Percentiles rank a stretch among this genome's conserved stretches.
Conservation (phyloP, 2,329 filamentous ascomycete species). For the Epichloe sylvatica region DNA sequence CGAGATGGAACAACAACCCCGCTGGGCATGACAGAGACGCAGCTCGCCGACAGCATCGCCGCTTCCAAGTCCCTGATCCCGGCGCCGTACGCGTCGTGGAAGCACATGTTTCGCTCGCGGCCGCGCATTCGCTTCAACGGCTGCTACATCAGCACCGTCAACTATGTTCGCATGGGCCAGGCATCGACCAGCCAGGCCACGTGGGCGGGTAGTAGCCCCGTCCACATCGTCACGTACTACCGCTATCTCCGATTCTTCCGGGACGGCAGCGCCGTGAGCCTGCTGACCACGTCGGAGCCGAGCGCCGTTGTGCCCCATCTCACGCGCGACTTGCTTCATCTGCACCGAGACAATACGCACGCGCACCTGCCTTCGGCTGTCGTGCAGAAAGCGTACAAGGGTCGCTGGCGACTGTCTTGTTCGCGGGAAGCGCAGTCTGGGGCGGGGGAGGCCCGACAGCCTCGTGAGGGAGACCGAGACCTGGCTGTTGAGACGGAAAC, state of each 20-base stretch:
- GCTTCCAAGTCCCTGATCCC: conserved; percentile 28
- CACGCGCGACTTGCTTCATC: conserved; percentile 51
- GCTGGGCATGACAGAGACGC: conserved; percentile 24
- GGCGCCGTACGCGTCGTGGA: conserved; percentile 38
- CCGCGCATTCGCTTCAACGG: conserved; percentile 89
- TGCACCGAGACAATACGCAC: conserved; percentile 23
- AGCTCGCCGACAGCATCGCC: conserved; percentile 17
- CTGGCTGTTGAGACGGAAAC: conserved; percentile 80
- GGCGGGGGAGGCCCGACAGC: conserved; percentile 2
- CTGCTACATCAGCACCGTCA: conserved; percentile 91
- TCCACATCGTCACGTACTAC: conserved; percentile 96
- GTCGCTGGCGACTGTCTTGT: conserved; percentile 36
- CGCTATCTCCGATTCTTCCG: conserved; percentile 92
- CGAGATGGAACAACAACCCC: conserved; percentile 14
- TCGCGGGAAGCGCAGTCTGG: neutral
- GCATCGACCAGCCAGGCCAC: conserved; percentile 54
- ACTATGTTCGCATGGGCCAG: conserved; percentile 77
- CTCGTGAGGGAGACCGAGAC: conserved; percentile 51
- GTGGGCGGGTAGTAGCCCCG: conserved; percentile 53
- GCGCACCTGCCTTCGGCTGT: conserved; percentile 29
- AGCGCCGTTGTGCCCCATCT: conserved; percentile 78
- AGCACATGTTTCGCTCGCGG: conserved; percentile 62
- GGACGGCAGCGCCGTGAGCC: conserved; percentile 68
- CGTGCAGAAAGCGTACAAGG: conserved; percentile 55
- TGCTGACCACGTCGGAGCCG: conserved; percentile 71